Percentiles rank a stretch among this genome's conserved stretches.
phyloP scores from a whole-genome alignment of 2,329 filamentous ascomycete species.

The Penicillium vulpinum region DNA sequence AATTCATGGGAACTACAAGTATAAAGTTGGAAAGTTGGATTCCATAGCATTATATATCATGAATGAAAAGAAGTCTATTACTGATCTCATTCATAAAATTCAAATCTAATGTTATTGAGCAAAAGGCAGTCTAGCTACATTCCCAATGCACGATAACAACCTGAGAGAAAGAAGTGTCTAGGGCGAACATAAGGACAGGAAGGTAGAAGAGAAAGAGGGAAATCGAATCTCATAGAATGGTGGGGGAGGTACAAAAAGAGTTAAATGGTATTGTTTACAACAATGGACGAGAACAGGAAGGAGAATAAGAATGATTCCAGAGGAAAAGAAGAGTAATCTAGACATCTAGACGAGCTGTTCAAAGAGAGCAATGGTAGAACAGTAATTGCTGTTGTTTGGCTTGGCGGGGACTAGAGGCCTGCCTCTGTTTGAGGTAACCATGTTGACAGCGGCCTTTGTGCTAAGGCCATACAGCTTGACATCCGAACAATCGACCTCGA shows the following conservation, averaged over 20 bases:
- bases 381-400: slow-evolving; percentile 46
- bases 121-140: background rate
- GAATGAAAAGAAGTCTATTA: slow-evolving; percentile 12
- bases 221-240: background rate
- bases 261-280: background rate
- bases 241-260: background rate
- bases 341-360: slow-evolving; percentile 35
- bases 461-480: slow-evolving; percentile 68
- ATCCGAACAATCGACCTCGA: slow-evolving; percentile 66
- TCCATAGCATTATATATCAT: background rate
- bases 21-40: background rate
- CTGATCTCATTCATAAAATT: slow-evolving; percentile 3
- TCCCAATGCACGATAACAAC: background rate
- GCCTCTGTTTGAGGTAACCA: slow-evolving; percentile 57
- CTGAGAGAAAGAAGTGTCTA: background rate
- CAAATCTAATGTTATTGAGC: slow-evolving; percentile 9
- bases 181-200: slow-evolving; percentile 2
- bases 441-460: slow-evolving; percentile 73
- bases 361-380: slow-evolving; percentile 48
- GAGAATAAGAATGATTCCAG: background rate
- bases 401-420: slow-evolving; percentile 38
- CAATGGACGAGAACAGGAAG: background rate
- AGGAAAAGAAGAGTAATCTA: slow-evolving; percentile 5
- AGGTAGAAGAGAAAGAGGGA: background rate
- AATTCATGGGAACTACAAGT: background rate